phyloP scores from a whole-genome alignment of 1,139 yeast genomes.

The Yamadazyma taylorii region DNA sequence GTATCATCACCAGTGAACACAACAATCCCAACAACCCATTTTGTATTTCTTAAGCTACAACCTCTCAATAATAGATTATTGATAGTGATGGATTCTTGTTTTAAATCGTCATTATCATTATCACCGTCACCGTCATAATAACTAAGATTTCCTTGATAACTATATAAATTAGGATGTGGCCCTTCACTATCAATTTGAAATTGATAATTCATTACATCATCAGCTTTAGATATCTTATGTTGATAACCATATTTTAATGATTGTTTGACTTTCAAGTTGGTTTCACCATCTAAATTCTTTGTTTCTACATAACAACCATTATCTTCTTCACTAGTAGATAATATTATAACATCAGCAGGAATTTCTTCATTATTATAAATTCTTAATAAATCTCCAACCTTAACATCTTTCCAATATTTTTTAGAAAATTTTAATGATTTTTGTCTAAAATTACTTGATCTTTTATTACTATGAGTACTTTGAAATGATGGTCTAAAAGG shows the following conservation, averaged over 20 bases:
- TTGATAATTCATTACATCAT: conserved; percentile 40
- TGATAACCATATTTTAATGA: conserved; percentile 45
- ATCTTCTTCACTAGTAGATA: conserved; percentile 54
- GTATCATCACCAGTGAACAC: conserved; percentile 56
- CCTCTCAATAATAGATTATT: conserved; percentile 54
- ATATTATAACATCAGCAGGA: conserved; percentile 55
- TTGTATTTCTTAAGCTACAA: conserved; percentile 52
- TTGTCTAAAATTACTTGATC: conserved; percentile 7
- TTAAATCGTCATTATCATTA: conserved; percentile 18
- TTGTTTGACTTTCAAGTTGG: conserved; percentile 55
- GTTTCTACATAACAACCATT: conserved; percentile 59
- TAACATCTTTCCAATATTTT: conserved; percentile 53
- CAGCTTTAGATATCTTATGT: conserved; percentile 37
- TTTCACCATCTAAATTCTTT: conserved; percentile 62
- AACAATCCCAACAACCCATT: conserved; percentile 55
- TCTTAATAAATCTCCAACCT: conserved; percentile 55
- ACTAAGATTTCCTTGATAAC: conserved; percentile 53
- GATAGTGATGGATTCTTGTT: conserved; percentile 46
- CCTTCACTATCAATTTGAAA: conserved; percentile 55
- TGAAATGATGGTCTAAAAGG: conserved; percentile 32
- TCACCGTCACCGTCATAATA: conserved; percentile 29
- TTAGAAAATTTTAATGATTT: conserved; percentile 32
- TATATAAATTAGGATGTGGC: conserved; percentile 54
- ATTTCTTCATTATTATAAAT: conserved; percentile 56
- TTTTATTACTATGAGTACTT: conserved; percentile 8